Evolutionary conservation across 495 filamentous ascomycete genomes (phyloP), one percentile per base, ranked within the genome.

Genomic region (Aspergillus kassunensis): DNA sequence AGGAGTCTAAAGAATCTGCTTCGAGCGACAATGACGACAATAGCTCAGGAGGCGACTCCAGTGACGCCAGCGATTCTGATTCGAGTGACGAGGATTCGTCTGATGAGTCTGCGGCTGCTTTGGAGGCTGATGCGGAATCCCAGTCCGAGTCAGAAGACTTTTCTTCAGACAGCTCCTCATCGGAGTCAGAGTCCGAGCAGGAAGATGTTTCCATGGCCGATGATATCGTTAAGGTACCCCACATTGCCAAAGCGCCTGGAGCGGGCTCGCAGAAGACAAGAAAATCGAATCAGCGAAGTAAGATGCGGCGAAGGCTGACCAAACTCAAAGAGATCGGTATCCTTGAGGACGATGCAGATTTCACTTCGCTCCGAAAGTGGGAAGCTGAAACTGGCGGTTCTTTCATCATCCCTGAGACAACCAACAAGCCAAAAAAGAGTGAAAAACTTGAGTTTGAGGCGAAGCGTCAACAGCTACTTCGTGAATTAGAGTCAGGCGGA

Each of bases 261-360:
- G 33, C 69, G 31, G 81, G 83, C 24, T 77, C 67, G n/a, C 31
- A 56, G 9, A 53, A 58, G 40, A 87, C 84, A 2, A 74, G 73
- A 39, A 69, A 72, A 19, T 77, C 77, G 50, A 87, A 87, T 54
- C 61, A 67, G 10, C 73, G 84, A 30, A 71, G 71, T 47, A 76
- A 73, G 50, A 59, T 78, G 27, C 63, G 70, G 33, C 76, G 73
- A 35, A 69, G 61, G 40, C 63, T 85, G 0, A 63, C 59, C 5
- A 72, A 73, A 37, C 65, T 84, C 2, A 80, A 82, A 46, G 58
- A 73, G 20, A 57, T 77, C 13, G 80, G 78, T 4, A 51, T 74
- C 11, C 57, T 86, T 2, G 72, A 75, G 3, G 42, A 64, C 18
- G 60, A 72, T 23, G 80, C 80, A 19, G 77, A 73, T 20, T 67